Conservation (phyloP, 2,329 filamentous ascomycete genomes). For the Aspergillus nomiae region DNA sequence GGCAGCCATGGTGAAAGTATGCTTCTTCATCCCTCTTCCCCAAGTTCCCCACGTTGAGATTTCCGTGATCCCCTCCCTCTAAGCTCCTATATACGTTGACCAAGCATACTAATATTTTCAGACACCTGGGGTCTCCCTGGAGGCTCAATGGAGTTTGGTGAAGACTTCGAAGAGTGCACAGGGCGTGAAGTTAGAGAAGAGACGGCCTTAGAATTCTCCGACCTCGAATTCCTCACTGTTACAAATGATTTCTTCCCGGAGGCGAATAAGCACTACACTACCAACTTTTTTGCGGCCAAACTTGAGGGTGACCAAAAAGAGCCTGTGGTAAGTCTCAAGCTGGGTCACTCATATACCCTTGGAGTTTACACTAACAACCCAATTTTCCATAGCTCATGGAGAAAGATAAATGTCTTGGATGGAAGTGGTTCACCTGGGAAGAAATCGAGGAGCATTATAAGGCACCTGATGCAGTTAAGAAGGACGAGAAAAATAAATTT, state of each 20-base stretch:
- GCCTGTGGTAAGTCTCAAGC: slow-evolving; percentile 53
- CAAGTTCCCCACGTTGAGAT: not conserved
- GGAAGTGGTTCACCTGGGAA: slow-evolving; percentile 57
- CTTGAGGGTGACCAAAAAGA: slow-evolving; percentile 51
- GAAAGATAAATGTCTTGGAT: slow-evolving; percentile 57
- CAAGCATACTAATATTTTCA: slow-evolving; percentile 23
- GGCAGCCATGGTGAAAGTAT: slow-evolving; percentile 21
- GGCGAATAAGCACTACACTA: slow-evolving; percentile 72
- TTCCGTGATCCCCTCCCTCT: too few relatives aligned
- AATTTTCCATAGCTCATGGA: slow-evolving; percentile 36
- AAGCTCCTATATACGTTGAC: too few relatives aligned
- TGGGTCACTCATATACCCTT: not conserved
- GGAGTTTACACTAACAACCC: not conserved
- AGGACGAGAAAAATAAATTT: not conserved
- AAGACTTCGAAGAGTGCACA: slow-evolving; percentile 63
- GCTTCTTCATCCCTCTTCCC: not conserved
- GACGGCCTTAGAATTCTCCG: slow-evolving; percentile 62
- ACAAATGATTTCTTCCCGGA: slow-evolving; percentile 68
- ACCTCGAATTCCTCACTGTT: slow-evolving; percentile 57
- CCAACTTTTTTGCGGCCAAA: slow-evolving; percentile 65
- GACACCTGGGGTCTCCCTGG: slow-evolving; percentile 70
- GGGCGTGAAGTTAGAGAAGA: slow-evolving; percentile 71
- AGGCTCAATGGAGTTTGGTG: slow-evolving; percentile 72
- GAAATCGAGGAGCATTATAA: slow-evolving; percentile 33
- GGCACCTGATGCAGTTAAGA: slow-evolving; percentile 8